Base-by-base conservation (phyloP, 2,329 filamentous ascomycete genomes). In the Sphaerulina populicola region DNA sequence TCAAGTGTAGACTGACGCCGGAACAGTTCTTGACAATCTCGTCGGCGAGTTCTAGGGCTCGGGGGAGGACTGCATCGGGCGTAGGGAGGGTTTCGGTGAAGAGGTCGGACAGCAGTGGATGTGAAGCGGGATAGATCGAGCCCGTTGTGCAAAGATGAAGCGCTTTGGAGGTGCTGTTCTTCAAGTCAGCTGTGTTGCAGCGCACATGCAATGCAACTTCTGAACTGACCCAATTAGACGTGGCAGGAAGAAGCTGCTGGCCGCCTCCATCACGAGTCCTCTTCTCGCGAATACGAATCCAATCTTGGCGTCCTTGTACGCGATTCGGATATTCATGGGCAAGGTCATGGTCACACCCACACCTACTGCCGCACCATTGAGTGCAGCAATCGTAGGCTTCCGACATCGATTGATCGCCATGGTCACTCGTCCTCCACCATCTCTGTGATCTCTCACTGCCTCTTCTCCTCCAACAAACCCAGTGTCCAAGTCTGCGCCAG, bases 211-310 rank as follows among this genome's bases (percentile, higher is more conserved):
- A 35, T 11, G 8, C 4, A 35, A 11, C 29, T 14, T 9, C 18
- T n/a, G n/a, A 21, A 57, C 63, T 45, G 49, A 72, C 51, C 86
- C 85, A 53, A 88, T 76, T 23, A 88, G 72, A 0, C 82, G 77
- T 2, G 85, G 85, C 33, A 89, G 73, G 71, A 86, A 89, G 67
- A 78, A 89, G 7, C 79, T 82, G 45, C 77, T 81, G 62, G 79
- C 83, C 0, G 82, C 84, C 68, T 90, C 86, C 78, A 86, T 83
- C 53, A 80, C 74, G 61, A 89, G 74, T 1, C 85, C 85, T 39
- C 85, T 75, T 23, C 83, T 77, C 21, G 77, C 75, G 66, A 89
- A 90, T 14, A 88, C 83, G 64, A 88, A 86, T 47, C 85, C 85
- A 56, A 88, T 77, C 63, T 84, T 85, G 2, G 83, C 81, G 9